Evolutionary conservation across 495 filamentous ascomycete species (phyloP).

Genomic region (Daldinia decipiens): DNA sequence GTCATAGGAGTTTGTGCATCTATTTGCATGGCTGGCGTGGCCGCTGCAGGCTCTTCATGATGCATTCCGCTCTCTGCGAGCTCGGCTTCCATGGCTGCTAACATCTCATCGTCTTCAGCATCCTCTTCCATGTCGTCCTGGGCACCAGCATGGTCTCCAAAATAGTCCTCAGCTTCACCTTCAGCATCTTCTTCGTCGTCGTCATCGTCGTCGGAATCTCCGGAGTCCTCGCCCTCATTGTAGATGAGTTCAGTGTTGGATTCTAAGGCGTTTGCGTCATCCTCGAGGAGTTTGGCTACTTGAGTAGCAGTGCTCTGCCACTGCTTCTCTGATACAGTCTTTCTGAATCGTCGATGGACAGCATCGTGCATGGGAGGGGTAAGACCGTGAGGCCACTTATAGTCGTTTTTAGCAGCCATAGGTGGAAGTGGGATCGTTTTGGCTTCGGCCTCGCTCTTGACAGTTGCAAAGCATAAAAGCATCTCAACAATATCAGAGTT

Average conservation of each 20-base stretch:
- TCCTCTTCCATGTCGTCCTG: conserved; percentile 35
- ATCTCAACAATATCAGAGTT: conserved; percentile 95
- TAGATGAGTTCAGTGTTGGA: conserved; percentile 62
- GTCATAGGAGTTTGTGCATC: conserved; percentile 56
- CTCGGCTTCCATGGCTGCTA: conserved; percentile 55
- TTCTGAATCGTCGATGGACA: conserved; percentile 84
- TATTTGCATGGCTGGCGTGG: conserved; percentile 48
- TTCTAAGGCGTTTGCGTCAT: conserved; percentile 64
- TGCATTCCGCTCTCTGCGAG: conserved; percentile 50
- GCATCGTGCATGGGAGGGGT: conserved; percentile 91
- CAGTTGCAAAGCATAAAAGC: conserved; percentile 79
- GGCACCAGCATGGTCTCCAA: conserved; percentile 40
- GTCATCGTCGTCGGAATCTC: conserved; percentile 51
- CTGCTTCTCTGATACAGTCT: conserved; percentile 80
- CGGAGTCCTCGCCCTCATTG: conserved; percentile 55
- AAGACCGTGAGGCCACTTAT: conserved; percentile 90
- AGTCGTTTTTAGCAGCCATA: conserved; percentile 69
- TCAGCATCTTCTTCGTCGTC: conserved; percentile 62
- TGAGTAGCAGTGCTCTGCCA: conserved; percentile 89
- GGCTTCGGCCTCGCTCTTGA: conserved; percentile 78
- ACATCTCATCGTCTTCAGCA: conserved; percentile 52
- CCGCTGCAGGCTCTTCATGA: conserved; percentile 39
- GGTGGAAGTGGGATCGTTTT: conserved; percentile 70
- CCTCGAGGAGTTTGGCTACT: conserved; percentile 77
- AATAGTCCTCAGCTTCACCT: conserved; percentile 61